phyloP scores from a whole-genome alignment of 495 filamentous ascomycete species.

The Trichoderma erinaceum region DNA sequence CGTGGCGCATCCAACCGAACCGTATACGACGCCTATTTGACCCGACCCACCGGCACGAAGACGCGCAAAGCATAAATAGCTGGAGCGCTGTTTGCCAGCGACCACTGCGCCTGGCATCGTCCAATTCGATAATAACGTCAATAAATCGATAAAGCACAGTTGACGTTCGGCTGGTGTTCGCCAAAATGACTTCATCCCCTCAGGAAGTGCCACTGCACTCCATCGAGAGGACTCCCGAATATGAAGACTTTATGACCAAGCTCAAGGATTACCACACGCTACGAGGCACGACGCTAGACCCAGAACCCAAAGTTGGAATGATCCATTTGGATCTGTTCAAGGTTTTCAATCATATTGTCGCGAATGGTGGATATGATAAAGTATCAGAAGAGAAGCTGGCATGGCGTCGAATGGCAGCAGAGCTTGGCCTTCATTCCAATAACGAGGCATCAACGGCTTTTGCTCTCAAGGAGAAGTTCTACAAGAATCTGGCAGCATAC shows the following conservation, averaged over 20 bases:
- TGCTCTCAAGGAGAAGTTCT: conserved; percentile 72
- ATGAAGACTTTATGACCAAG: conserved; percentile 63
- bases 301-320: conserved; percentile 65
- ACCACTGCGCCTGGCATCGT: not conserved
- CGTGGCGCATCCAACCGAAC: not conserved
- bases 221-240: conserved; percentile 53
- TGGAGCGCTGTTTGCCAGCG: not conserved
- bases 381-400: conserved; percentile 72
- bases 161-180: not conserved
- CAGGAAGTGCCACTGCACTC: conserved; percentile 22
- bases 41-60: not conserved
- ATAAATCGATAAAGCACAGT: not conserved
- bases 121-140: not conserved
- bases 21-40: not conserved
- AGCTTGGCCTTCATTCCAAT: conserved; percentile 53
- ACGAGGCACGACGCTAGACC: conserved; percentile 65
- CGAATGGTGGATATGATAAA: conserved; percentile 73
- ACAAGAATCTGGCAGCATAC: conserved; percentile 76
- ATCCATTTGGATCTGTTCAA: conserved; percentile 64
- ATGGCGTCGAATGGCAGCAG: conserved; percentile 65
- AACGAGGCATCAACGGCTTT: conserved; percentile 69
- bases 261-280: conserved; percentile 61
- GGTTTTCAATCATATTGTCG: conserved; percentile 62
- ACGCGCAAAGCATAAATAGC: not conserved
- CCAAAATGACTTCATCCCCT: conserved; percentile 7